Conservation (phyloP, 306 rosid genomes). For the Macrotyloma uniflorum region DNA sequence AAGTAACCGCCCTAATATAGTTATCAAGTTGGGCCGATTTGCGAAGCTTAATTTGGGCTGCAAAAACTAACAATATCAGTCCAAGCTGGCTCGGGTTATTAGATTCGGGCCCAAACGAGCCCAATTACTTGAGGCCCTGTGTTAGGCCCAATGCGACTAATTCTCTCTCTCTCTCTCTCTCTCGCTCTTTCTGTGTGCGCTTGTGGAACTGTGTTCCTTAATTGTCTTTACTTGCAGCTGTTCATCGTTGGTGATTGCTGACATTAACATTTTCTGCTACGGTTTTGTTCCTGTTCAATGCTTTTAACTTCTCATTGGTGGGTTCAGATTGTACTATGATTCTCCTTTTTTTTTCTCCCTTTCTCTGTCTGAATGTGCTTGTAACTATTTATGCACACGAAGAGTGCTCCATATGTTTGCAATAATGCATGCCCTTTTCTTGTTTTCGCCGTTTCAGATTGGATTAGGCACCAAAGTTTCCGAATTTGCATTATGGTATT, state of each 20-base stretch:
- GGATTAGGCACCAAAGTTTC: constrained; percentile 33
- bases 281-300: neutral
- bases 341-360: neutral
- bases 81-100: neutral
- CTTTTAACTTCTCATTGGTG: neutral
- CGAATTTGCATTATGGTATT: constrained; percentile 45
- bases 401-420: constrained; percentile 9
- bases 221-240: neutral
- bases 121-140: neutral
- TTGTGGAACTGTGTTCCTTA: neutral
- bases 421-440: constrained; percentile 3
- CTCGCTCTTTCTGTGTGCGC: neutral
- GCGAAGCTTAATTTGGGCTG: neutral
- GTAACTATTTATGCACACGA: neutral
- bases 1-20: too few species aligned
- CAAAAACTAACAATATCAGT: neutral
- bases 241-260: neutral
- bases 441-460: constrained; percentile 32
- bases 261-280: neutral
- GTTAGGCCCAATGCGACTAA: neutral
- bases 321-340: constrained; percentile 3
- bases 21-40: too few species aligned
- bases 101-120: neutral
- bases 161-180: neutral
- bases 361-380: neutral